Base-by-base conservation (phyloP, 768 basidiomycete genomes). In the Pulveroboletus frians region DNA sequence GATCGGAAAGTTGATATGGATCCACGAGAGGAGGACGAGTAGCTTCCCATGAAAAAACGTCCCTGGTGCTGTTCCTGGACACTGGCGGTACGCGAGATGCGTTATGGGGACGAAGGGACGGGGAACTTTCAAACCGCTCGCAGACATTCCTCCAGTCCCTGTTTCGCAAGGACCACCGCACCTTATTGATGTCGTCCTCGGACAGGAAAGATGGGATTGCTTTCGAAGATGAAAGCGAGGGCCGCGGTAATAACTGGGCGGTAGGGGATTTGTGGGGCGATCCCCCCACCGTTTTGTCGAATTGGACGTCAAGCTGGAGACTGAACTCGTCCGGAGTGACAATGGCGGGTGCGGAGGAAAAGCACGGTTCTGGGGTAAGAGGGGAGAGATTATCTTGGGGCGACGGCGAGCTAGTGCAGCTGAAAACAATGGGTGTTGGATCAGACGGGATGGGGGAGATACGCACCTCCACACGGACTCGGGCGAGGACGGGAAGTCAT, bases 401-500 rank as follows among this genome's bases (percentile, higher is more conserved):
- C 3, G 56, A 61, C 36, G 21, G 54, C 26, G 58, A 65, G 11
- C 17, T 32, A 5, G 42, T 18, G 40, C 37, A 40, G 43, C 59
- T 52, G 13, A 14, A 43, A n/a, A 23, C 5, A 4, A 29, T 11
- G 21, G 2, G 13, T 13, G n/a, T 29, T 18, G 26, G 15, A 27
- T 31, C 1, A 18, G 42, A 8, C 9, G 36, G 20, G 14, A 27
- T 10, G 20, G 39, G n/a, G 18, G 11, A 26, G 23, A 37, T 20
- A 47, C 65, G 9, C 31, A 67, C 65, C 65, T 67, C 50, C 49
- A 55, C 14, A 47, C 34, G 26, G 62, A 66, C 39, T 50, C 49
- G n/a, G 64, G 62, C 2, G 66, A 54, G 6, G 54, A 42, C 30
- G 57, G 44, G 15, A 54, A 32, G 21, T 43, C 47, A n/a, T 45